Percentiles rank a stretch among this genome's conserved stretches.
These are phyloP conservation scores for Umbelopsis vinacea DNA, from an alignment of 192 early-diverging fungal genomes.

Conservation along the genomic window DNA sequence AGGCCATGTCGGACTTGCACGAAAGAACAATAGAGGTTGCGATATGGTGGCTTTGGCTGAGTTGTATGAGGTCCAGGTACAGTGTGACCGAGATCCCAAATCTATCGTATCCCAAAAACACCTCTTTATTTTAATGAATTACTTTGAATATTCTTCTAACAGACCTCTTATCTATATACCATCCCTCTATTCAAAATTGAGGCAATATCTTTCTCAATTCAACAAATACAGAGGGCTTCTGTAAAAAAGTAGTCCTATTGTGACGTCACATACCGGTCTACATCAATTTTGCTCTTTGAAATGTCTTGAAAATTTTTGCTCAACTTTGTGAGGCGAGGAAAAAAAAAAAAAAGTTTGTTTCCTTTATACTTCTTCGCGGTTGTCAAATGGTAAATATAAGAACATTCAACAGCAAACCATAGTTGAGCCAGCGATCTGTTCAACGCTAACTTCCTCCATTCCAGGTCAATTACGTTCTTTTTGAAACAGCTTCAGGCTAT, in stretches of 20 bases:
- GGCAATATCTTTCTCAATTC: too few relatives aligned
- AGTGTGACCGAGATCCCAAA: neutral
- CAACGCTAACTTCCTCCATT: neutral
- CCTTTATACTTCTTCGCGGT: slow-evolving; percentile 21
- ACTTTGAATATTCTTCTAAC: too few relatives aligned
- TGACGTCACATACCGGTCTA: neutral
- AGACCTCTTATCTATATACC: too few relatives aligned
- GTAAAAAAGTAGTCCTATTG: too few relatives aligned
- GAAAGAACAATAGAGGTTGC: slow-evolving; percentile 16
- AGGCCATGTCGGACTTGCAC: slow-evolving; percentile 22
- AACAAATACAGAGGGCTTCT: too few relatives aligned
- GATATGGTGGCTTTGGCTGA: slow-evolving; percentile 20
- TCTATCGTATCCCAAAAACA: too few relatives aligned
- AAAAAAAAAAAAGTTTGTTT: slow-evolving; percentile 26
- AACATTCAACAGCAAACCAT: neutral
- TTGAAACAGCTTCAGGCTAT: slow-evolving; percentile 96
- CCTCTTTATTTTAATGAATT: too few relatives aligned
- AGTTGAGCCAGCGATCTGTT: neutral
- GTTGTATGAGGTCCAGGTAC: neutral
- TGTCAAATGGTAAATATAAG: slow-evolving; percentile 16
- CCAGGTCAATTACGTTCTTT: slow-evolving; percentile 74
- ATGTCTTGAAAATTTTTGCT: slow-evolving; percentile 18
- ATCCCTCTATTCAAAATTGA: too few relatives aligned
- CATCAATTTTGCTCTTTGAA: neutral
- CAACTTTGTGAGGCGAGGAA: neutral